Evolutionary conservation across 1,284 basidiomycete genomes (phyloP), one percentile per base, ranked within the genome.

Genomic region (Apiotrichum laibachii): DNA sequence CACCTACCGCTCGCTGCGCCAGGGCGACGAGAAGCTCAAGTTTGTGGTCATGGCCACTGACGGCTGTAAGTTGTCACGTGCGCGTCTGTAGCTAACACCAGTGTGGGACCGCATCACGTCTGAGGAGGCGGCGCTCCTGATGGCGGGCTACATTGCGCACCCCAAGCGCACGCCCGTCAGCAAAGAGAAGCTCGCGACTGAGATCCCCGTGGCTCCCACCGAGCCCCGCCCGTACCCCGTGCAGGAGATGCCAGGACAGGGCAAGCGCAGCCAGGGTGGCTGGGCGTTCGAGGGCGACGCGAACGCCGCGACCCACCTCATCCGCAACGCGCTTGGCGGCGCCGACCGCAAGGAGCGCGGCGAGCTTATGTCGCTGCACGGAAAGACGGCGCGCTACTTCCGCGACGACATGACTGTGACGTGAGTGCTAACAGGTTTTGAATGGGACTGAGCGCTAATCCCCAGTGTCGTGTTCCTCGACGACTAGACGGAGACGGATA

Each of bases 21-120:
- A 63, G 61, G 63, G 79, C 68, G 71, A 76, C 65, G 76, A 84
- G 15, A 67, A 69, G 62, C 73, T 85, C 31, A 84, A 84, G 53
- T 93, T 94, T 73, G 72, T 96, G 57, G 87, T 96, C 45, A 84
- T 96, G 64, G 93, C 92, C 1, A 95, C 92, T 0, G 93, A 96
- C 70, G 94, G 94, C 16, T 82, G 80, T 75, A 69, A 77, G 78
- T 76, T 31, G 6, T 4, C n/a, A 1, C 3, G 5, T 19, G 18
- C 7, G 33, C 7, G 34, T 3, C 31, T 21, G 7, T 0, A 7
- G 35, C 53, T 37, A 22, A 54, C 53, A 37, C 16, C 56, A 79
- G 77, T 98, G 53, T 98, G 94, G 92, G 96, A 99, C 78, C 83
- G 89, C 66, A 83, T 99, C 56, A 88, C 89, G 62, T 96, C 93